phyloP scores from a whole-genome alignment of 2,329 filamentous ascomycete species.

The Tolypocladium tundrense region DNA sequence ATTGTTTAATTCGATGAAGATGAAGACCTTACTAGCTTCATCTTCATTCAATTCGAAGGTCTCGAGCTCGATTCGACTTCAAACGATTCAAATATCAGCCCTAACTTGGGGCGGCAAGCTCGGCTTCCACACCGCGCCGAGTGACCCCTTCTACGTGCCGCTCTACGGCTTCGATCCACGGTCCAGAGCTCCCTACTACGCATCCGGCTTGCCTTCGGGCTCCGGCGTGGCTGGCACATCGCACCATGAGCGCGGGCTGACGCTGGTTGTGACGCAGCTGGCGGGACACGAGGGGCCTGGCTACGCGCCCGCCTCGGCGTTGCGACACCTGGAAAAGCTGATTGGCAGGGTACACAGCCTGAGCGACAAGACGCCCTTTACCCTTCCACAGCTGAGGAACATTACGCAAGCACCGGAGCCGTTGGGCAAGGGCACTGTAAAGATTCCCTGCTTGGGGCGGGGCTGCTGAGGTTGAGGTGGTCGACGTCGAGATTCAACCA shows the following conservation, averaged over 20 bases:
- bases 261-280: slow-evolving; percentile 53
- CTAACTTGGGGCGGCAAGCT: slow-evolving; percentile 56
- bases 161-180: slow-evolving; percentile 6
- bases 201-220: slow-evolving; percentile 38
- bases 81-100: too few relatives aligned
- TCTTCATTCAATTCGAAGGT: too few relatives aligned
- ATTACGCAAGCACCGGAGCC: slow-evolving; percentile 8
- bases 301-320: slow-evolving; percentile 58
- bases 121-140: slow-evolving; percentile 55
- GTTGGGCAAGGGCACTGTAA: slow-evolving; percentile 12
- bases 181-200: slow-evolving; percentile 37
- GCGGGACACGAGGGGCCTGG: slow-evolving; percentile 60
- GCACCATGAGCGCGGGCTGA: slow-evolving; percentile 67
- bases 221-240: slow-evolving; percentile 59
- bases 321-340: slow-evolving; percentile 65
- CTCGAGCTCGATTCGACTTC: too few relatives aligned
- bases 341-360: slow-evolving; percentile 57
- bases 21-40: too few relatives aligned
- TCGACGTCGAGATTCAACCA: background rate
- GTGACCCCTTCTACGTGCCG: slow-evolving; percentile 58
- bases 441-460: slow-evolving; percentile 22
- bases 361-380: slow-evolving; percentile 27
- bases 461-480: background rate
- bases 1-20: too few relatives aligned
- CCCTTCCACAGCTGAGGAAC: slow-evolving; percentile 9